Percentiles rank a stretch among this genome's conserved stretches.
phyloP scores from a whole-genome alignment of 176 grass and related monocot species.

The Cocos nucifera region DNA sequence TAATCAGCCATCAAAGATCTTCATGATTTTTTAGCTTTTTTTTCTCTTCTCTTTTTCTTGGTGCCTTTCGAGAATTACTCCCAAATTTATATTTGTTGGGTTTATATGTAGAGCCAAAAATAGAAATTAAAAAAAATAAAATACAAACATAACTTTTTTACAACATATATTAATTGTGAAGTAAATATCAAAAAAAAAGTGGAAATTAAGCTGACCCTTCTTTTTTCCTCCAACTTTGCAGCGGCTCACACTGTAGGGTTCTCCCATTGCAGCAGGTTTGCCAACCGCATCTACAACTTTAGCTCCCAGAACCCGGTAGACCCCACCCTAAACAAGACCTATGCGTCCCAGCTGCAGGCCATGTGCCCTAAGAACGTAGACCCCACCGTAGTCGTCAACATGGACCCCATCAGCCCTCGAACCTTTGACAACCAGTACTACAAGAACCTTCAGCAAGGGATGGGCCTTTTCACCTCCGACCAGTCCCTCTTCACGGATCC shows the following conservation, averaged over 20 bases:
- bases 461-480: conserved; percentile 66
- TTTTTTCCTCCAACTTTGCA: conserved; percentile 5
- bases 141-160: no score
- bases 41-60: no score
- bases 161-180: no score
- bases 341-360: conserved; percentile 49
- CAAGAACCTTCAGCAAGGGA: conserved; percentile 61
- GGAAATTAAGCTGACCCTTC: no score
- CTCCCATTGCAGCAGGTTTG: conserved; percentile 79
- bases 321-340: conserved; percentile 46
- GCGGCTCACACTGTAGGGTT: conserved; percentile 75
- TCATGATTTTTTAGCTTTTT: no score
- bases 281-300: conserved; percentile 35
- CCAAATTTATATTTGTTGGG: no score
- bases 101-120: no score
- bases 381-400: conserved; percentile 56
- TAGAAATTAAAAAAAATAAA: no score
- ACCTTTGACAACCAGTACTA: conserved; percentile 91
- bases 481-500: conserved; percentile 70
- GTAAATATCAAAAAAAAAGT: no score
- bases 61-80: no score
- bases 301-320: conserved; percentile 25
- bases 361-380: conserved; percentile 68
- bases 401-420: conserved; percentile 55
- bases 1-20: no score